These are phyloP conservation scores for Scheffersomyces lignosus DNA, from an alignment of 805 yeast genomes.

Conservation along the genomic window DNA sequence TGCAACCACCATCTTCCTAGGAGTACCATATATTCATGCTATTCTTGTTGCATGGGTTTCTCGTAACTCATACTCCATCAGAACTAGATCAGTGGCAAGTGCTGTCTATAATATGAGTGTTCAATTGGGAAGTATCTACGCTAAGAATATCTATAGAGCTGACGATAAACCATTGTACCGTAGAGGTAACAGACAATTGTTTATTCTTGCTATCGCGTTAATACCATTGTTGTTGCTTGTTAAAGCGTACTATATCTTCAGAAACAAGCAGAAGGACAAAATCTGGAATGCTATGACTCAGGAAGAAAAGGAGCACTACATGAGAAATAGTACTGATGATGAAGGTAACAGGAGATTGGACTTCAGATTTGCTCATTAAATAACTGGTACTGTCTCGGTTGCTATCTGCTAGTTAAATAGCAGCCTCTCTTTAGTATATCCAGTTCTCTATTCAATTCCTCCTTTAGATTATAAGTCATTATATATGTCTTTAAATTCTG, in stretches of 20 bases:
- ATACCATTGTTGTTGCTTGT: constrained; percentile 19
- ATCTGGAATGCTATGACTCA: constrained; percentile 19
- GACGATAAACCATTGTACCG: constrained; percentile 28
- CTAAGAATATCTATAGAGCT: constrained; percentile 24
- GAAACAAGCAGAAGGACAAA: constrained; percentile 16
- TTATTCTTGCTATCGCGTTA: constrained; percentile 16
- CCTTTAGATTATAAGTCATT: no score
- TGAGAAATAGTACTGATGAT: constrained; percentile 17
- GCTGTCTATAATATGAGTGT: constrained; percentile 28
- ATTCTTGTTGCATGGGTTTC: constrained; percentile 30
- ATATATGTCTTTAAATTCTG: no score
- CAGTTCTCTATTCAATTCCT: no score
- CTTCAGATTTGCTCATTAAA: constrained; percentile 18
- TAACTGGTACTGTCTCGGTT: no score
- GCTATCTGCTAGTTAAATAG: no score
- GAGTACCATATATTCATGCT: constrained; percentile 22
- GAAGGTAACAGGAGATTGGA: constrained; percentile 25
- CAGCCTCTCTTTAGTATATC: no score
- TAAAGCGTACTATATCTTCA: constrained; percentile 21
- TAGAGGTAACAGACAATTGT: constrained; percentile 24
- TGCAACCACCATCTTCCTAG: constrained; percentile 16
- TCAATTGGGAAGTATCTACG: constrained; percentile 24
- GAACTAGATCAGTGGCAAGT: constrained; percentile 27
- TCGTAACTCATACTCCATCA: constrained; percentile 23
- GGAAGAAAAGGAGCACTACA: constrained; percentile 19